Percentiles rank a stretch among this genome's conserved stretches.
Evolutionary conservation across 192 early-diverging fungal species (phyloP).

Genomic region (Neocallimastix lanati): DNA sequence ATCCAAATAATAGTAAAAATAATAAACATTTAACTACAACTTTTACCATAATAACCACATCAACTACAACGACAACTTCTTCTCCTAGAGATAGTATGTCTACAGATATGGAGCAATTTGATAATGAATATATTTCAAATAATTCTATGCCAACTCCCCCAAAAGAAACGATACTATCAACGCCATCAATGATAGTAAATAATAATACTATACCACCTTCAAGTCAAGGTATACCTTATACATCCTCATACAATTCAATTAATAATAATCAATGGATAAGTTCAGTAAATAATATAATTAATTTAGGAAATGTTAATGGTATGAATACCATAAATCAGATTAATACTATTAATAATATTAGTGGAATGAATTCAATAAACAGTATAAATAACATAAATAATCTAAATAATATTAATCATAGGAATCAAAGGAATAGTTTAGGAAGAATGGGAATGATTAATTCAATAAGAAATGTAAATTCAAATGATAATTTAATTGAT

Average conservation of each 20-base stretch:
- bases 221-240: background rate
- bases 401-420: background rate
- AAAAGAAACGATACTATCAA: background rate
- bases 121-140: background rate
- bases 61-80: background rate
- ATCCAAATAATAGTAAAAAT: background rate
- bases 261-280: background rate
- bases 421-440: background rate
- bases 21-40: background rate
- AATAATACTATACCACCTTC: background rate
- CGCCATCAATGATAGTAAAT: background rate
- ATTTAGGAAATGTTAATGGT: background rate
- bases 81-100: background rate
- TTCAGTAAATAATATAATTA: background rate
- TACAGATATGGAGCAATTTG: background rate
- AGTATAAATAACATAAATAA: too few relatives aligned
- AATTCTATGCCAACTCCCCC: background rate
- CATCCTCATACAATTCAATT: background rate
- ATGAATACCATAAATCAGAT: background rate
- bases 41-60: background rate
- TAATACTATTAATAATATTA: too few relatives aligned
- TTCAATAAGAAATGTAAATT: background rate
- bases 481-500: background rate
- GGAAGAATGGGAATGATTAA: background rate
- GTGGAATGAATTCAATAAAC: too few relatives aligned